A percentile compares a stretch with the other conserved stretches of the same genome.
Evolutionary conservation across 2,329 filamentous ascomycete genomes (phyloP).

Genomic region (Aspergillus sp.): DNA sequence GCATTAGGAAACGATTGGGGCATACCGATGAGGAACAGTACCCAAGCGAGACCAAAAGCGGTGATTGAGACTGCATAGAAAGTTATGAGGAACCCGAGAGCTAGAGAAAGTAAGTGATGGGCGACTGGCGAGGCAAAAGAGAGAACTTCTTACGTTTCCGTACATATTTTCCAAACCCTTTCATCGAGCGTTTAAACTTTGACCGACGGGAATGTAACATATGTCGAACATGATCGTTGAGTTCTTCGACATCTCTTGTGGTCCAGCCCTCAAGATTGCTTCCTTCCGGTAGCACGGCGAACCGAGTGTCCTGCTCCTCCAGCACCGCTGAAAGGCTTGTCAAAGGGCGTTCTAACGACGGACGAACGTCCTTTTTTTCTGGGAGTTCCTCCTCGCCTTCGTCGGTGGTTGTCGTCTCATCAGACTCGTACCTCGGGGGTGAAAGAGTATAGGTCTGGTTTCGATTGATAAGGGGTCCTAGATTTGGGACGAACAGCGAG

Average conservation of each 20-base stretch:
- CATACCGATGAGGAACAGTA: slow-evolving; percentile 78
- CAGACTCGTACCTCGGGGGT: slow-evolving; percentile 38
- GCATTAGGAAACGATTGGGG: not conserved
- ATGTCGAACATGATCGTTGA: slow-evolving; percentile 84
- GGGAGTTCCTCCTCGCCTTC: slow-evolving; percentile 23
- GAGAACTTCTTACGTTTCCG: slow-evolving; percentile 55
- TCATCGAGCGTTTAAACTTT: slow-evolving; percentile 74
- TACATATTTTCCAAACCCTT: slow-evolving; percentile 78
- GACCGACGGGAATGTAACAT: slow-evolving; percentile 80
- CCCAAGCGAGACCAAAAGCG: slow-evolving; percentile 81
- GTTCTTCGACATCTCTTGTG: slow-evolving; percentile 67
- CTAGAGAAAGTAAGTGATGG: slow-evolving; percentile 29
- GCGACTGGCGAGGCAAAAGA: not conserved
- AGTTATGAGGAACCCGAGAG: slow-evolving; percentile 79
- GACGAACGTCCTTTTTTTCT: slow-evolving; percentile 24
- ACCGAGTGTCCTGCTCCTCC: slow-evolving; percentile 68
- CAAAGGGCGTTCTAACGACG: slow-evolving; percentile 32
- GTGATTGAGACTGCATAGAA: slow-evolving; percentile 81
- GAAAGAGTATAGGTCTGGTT: slow-evolving; percentile 74
- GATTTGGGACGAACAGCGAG: slow-evolving; percentile 77
- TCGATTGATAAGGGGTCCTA: slow-evolving; percentile 73
- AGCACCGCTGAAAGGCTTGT: slow-evolving; percentile 66
- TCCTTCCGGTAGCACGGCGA: slow-evolving; percentile 76
- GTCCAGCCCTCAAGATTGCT: slow-evolving; percentile 71
- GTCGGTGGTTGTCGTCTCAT: slow-evolving; percentile 24